Percentiles rank a stretch among this genome's conserved stretches.
These are phyloP conservation scores for Pichia scutulata DNA, from an alignment of 805 yeast genomes.

Conservation along the genomic window DNA sequence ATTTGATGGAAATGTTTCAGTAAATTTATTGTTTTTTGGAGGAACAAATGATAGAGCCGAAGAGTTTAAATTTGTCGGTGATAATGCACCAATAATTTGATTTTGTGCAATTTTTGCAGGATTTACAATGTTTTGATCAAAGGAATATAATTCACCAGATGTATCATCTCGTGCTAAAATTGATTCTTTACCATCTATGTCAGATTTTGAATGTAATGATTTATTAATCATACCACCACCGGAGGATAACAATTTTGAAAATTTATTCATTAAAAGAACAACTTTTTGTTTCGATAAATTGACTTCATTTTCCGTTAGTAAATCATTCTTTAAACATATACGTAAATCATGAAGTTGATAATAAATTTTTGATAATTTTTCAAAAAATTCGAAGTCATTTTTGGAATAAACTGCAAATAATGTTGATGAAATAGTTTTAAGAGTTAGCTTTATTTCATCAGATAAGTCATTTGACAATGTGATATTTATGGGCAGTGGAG, in stretches of 20 bases:
- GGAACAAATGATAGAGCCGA: conserved; percentile 35
- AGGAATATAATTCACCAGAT: conserved; percentile 47
- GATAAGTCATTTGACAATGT: conserved; percentile 37
- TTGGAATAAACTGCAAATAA: conserved; percentile 63
- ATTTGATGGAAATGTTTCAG: conserved; percentile 50
- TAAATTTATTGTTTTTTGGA: conserved; percentile 37
- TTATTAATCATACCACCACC: conserved; percentile 30
- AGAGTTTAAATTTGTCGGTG: conserved; percentile 48
- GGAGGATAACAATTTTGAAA: conserved; percentile 52
- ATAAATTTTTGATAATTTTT: conserved; percentile 46
- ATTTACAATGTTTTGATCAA: conserved; percentile 22
- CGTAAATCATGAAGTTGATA: conserved; percentile 51
- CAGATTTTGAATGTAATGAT: conserved; percentile 17
- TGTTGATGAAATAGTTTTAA: conserved; percentile 53
- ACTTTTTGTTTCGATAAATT: conserved; percentile 42
- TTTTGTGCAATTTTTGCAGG: conserved; percentile 58
- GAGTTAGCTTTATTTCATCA: conserved; percentile 51
- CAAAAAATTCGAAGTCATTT: conserved; percentile 59
- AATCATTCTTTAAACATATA: conserved; percentile 40
- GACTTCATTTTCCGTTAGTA: conserved; percentile 49
- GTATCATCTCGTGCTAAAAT: conserved; percentile 55
- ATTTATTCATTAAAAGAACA: conserved; percentile 44
- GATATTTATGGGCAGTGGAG: conserved; percentile 47
- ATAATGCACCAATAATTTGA: conserved; percentile 64
- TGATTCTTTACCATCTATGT: conserved; percentile 51